Percentiles rank a stretch among this genome's conserved stretches.
These are phyloP conservation scores for Benincasa hispida DNA, from an alignment of 306 rosid genomes.

Conservation along the genomic window DNA sequence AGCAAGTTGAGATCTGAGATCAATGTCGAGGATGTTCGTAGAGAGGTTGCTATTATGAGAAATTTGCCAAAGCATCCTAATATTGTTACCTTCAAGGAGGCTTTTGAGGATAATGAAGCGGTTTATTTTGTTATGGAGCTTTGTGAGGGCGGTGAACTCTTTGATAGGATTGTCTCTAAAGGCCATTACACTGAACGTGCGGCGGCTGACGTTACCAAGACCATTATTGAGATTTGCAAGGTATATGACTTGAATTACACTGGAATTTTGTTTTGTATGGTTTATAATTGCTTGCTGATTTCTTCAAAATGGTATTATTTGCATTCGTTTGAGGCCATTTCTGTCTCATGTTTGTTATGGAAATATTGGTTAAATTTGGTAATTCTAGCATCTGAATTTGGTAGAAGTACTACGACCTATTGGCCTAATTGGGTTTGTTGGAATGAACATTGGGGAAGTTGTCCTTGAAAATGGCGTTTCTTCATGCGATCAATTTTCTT, in stretches of 20 bases:
- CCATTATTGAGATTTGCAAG: constrained; percentile 82
- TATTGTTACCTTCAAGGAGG: constrained; percentile 66
- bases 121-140: constrained; percentile 87
- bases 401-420: background rate
- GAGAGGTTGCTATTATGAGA: constrained; percentile 81
- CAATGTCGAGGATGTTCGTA: constrained; percentile 63
- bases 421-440: background rate
- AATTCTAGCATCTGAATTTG: background rate
- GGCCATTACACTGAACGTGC: constrained; percentile 92
- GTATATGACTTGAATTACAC: constrained; percentile 7
- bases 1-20: constrained; percentile 67
- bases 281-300: background rate
- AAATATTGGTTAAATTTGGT: background rate
- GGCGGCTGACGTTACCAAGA: constrained; percentile 59
- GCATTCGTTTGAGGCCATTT: background rate
- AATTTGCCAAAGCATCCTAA: constrained; percentile 71
- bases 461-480: background rate
- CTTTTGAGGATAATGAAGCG: constrained; percentile 70
- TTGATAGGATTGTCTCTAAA: constrained; percentile 62
- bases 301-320: background rate
- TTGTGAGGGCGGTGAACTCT: constrained; percentile 86
- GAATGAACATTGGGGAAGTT: background rate
- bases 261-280: too few species aligned
- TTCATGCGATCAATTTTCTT: background rate
- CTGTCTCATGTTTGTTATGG: background rate